Evolutionary conservation across 108 stramenopile genomes (phyloP), one percentile per base, ranked within the genome.

Genomic region (Skeletonema grethae): DNA sequence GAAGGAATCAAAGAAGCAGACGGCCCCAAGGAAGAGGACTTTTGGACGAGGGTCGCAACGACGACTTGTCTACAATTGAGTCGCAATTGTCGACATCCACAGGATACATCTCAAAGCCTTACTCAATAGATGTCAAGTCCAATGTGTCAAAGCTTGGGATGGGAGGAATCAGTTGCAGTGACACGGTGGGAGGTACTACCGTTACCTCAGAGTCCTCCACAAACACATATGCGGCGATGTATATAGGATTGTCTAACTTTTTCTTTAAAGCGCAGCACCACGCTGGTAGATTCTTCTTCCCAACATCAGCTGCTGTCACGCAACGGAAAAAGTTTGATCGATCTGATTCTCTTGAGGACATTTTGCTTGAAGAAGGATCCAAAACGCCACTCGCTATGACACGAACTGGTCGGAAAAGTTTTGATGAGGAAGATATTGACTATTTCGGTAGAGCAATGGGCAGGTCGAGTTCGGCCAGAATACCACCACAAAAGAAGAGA

Each of bases 271-370:
- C 69, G 15, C 67, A 77, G n/a, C 76, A 69, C 25, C 62, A 46
- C 63, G 77, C 63, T 31, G 63, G 57, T 3, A 41, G 64, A 43
- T 77, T 70, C 46, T 71, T 77, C 30, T 71, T 77, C 12, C 77
- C 77, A 29, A 64, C 50, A 13, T 70, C 77, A 18, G 20, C 59
- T 15, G 68, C 63, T 31, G 70, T 77, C n/a, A 55, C 16, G 32
- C 24, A 41, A 45, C 32, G 77, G 22, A 77, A 77, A 48, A 77
- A 77, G 68, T 71, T 66, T 48, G 77, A 77, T 57, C 56, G 70
- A 59, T 77, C 77, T 41, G 70, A 70, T 55, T 58, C 63, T 34
- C 59, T 77, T 22, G 69, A 77, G 5, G 77, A 77, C 16, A 63
- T 77, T 16, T 61, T 77, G 34, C 50, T 77, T 15, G 77, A 77